These are phyloP conservation scores for Leptographium galeiforme DNA, from an alignment of 2,329 filamentous ascomycete genomes.

Conservation along the genomic window DNA sequence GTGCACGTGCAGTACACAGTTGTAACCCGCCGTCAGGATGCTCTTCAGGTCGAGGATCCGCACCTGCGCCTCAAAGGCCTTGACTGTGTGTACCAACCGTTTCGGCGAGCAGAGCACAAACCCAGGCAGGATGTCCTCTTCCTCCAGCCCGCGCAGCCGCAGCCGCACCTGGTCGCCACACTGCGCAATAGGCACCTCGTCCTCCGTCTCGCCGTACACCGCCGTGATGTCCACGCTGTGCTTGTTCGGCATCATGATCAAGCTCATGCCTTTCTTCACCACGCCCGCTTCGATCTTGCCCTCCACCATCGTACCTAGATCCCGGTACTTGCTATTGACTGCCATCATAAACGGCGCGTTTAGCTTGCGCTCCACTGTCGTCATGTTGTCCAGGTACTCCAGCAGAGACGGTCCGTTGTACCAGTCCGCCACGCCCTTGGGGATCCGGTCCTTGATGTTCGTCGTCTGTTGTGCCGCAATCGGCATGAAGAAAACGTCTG, in stretches of 20 bases:
- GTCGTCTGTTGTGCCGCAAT: constrained; percentile 78
- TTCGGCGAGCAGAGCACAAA: constrained; percentile 95
- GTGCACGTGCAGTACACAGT: constrained; percentile 95
- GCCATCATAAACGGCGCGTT: constrained; percentile 99
- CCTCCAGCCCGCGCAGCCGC: constrained; percentile 85
- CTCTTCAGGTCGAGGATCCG: constrained; percentile 87
- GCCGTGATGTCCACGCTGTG: constrained; percentile 69
- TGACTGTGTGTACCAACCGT: constrained; percentile 82
- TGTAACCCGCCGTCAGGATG: constrained; percentile 89
- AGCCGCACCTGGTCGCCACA: constrained; percentile 92
- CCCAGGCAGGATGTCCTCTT: constrained; percentile 90
- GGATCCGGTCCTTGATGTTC: constrained; percentile 80
- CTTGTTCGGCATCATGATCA: constrained; percentile 94
- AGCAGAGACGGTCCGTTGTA: constrained; percentile 82
- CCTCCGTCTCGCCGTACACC: constrained; percentile 90
- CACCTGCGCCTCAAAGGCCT: constrained; percentile 89
- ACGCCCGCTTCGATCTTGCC: constrained; percentile 94
- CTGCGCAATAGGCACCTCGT: constrained; percentile 68
- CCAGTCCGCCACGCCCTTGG: constrained; percentile 65
- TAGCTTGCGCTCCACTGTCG: constrained; percentile 79
- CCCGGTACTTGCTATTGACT: constrained; percentile 82
- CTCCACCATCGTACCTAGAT: constrained; percentile 95
- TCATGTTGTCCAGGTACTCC: constrained; percentile 66
- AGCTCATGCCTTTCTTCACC: constrained; percentile 73
- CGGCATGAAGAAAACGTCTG: constrained; percentile 88